Percentiles rank a stretch among this genome's conserved stretches.
phyloP scores from a whole-genome alignment of 2,329 filamentous ascomycete genomes.

The Calonectria montana region DNA sequence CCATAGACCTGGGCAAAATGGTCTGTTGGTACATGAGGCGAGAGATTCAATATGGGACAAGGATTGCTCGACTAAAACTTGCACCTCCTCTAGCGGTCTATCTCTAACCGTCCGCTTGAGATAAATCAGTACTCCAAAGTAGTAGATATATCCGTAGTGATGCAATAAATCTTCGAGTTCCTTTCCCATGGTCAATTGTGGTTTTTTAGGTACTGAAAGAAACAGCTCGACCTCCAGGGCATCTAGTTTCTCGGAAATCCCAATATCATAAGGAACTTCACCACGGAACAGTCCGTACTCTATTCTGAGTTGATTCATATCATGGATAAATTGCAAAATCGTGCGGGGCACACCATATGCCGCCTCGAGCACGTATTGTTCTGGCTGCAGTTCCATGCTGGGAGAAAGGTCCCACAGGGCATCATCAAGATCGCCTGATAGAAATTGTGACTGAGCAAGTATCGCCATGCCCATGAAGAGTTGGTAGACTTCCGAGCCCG shows the following conservation, averaged over 20 bases:
- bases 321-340: conserved; percentile 29
- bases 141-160: conserved; percentile 37
- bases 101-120: conserved; percentile 38
- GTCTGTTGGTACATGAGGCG: conserved; percentile 19
- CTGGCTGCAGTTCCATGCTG: conserved; percentile 30
- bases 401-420: conserved; percentile 32
- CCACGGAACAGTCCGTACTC: conserved; percentile 14
- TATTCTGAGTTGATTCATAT: conserved; percentile 34
- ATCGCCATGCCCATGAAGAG: conserved; percentile 37
- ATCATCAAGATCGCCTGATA: conserved; percentile 27
- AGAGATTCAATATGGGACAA: conserved; percentile 34
- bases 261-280: neutral
- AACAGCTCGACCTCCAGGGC: conserved; percentile 35
- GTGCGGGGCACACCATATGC: conserved; percentile 33
- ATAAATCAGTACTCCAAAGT: conserved; percentile 37
- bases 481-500: conserved; percentile 36
- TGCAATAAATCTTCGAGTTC: conserved; percentile 34
- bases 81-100: conserved; percentile 30
- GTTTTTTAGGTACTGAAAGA: conserved; percentile 31
- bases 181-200: conserved; percentile 1
- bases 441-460: conserved; percentile 33
- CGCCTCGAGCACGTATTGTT: conserved; percentile 31
- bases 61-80: conserved; percentile 36
- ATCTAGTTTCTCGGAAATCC: conserved; percentile 23
- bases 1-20: conserved; percentile 38